These are phyloP conservation scores for Trichoderma sp. DNA, from an alignment of 2,329 filamentous ascomycete species.

Conservation along the genomic window DNA sequence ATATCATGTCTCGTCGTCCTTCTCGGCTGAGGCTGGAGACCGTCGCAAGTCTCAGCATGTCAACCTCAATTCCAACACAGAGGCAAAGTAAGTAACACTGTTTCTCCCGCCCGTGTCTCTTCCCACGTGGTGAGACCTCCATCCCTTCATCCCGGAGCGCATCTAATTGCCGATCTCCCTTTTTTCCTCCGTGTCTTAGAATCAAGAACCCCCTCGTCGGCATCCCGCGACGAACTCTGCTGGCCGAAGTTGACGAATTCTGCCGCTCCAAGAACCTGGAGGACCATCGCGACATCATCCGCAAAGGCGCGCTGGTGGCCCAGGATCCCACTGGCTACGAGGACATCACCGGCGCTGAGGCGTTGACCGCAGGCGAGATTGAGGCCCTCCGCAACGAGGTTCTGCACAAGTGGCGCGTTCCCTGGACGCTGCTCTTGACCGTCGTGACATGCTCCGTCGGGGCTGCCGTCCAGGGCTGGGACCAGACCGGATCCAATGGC, in stretches of 20 bases:
- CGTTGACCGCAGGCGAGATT: conserved; percentile 59
- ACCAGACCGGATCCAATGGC: conserved; percentile 62
- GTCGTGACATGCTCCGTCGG: conserved; percentile 66
- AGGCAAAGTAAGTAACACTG: conserved; percentile 41
- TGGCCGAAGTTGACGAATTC: conserved; percentile 58
- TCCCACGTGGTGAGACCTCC: conserved; percentile 19
- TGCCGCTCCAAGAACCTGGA: conserved; percentile 56
- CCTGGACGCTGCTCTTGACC: conserved; percentile 60
- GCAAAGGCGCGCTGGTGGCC: conserved; percentile 70
- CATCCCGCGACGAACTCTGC: conserved; percentile 48
- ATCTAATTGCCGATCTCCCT: conserved; percentile 7
- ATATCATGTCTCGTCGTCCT: conserved; percentile 30
- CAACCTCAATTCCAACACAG: conserved; percentile 45
- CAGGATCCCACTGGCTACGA: conserved; percentile 65
- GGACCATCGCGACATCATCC: conserved; percentile 56
- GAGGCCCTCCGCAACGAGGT: conserved; percentile 58
- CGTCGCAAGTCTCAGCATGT: conserved; percentile 34
- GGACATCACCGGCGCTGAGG: conserved; percentile 52
- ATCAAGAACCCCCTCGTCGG: conserved; percentile 51
- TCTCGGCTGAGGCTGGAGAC: conserved; percentile 36
- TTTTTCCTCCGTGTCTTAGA: conserved; percentile 22
- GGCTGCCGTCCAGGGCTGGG: conserved; percentile 68
- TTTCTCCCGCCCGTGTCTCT: neutral
- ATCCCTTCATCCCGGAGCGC: neutral
- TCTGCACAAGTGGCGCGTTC: conserved; percentile 65